phyloP scores from a whole-genome alignment of 768 basidiomycete species.

The Cyclocybe cylindracea region DNA sequence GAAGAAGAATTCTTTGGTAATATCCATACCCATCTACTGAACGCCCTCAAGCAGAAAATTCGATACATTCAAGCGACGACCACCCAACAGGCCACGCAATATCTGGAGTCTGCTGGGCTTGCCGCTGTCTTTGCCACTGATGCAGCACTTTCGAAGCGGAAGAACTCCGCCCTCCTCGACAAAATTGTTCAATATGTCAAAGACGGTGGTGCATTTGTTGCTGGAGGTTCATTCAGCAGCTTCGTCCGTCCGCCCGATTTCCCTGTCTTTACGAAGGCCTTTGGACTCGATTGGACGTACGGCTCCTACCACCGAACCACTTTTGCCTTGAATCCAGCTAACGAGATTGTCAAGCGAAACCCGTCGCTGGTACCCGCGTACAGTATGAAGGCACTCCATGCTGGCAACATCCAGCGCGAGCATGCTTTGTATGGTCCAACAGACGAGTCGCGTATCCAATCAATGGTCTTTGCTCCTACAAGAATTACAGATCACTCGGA shows the following conservation, averaged over 20 bases:
- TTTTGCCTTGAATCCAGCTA: constrained; percentile 30
- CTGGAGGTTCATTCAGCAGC: constrained; percentile 35
- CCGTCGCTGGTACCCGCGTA: constrained; percentile 27
- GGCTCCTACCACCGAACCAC: constrained; percentile 43
- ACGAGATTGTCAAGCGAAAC: constrained; percentile 29
- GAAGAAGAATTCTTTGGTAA: constrained; percentile 20
- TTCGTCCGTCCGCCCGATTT: constrained; percentile 23
- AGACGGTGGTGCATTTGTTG: constrained; percentile 36
- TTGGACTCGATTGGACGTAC: constrained; percentile 34
- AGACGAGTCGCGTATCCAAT: constrained; percentile 22
- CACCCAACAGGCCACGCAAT: constrained; percentile 17
- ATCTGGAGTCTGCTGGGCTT: constrained; percentile 27
- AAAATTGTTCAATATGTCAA: constrained; percentile 38
- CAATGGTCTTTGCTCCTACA: constrained; percentile 24
- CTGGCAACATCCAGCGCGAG: constrained; percentile 29
- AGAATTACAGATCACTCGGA: constrained; percentile 24
- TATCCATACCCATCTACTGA: constrained; percentile 26
- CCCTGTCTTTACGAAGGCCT: constrained; percentile 26
- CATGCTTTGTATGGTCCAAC: constrained; percentile 33
- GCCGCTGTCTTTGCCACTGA: constrained; percentile 38
- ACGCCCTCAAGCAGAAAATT: constrained; percentile 23
- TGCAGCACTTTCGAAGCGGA: constrained; percentile 26
- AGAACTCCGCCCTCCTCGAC: constrained; percentile 20
- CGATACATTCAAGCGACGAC: constrained; percentile 19
- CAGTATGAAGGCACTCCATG: constrained; percentile 44